Evolutionary conservation across 73 alveolate species (phyloP).

Genomic region (Blepharisma stoltei): DNA sequence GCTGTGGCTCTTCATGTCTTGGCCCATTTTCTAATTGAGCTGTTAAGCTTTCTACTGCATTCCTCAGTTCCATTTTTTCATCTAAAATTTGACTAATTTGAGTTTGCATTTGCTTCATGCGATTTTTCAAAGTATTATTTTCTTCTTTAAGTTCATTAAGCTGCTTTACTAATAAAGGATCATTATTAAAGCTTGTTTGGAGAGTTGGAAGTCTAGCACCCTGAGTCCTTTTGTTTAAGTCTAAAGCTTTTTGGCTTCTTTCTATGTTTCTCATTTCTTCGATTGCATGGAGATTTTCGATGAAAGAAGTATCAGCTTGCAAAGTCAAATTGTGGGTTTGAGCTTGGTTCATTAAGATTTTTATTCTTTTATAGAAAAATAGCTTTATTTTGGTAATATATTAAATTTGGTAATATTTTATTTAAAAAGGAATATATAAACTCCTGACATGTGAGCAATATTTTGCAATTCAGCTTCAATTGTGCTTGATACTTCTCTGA

Average conservation of each 20-base stretch:
- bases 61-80: background rate
- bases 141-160: constrained; percentile 11
- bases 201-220: constrained; percentile 29
- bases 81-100: background rate
- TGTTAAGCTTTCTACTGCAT: background rate
- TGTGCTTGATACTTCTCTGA: background rate
- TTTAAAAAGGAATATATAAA: no score
- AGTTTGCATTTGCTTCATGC: background rate
- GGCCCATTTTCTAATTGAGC: no score
- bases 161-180: background rate
- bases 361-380: no score
- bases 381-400: no score
- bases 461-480: constrained; percentile 18
- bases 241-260: background rate
- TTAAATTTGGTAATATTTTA: no score
- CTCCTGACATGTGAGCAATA: constrained; percentile 24
- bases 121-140: background rate
- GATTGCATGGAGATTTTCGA: constrained; percentile 9
- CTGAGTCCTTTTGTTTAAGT: background rate
- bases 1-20: background rate
- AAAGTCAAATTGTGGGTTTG: background rate
- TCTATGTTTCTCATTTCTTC: constrained; percentile 24
- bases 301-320: constrained; percentile 13
- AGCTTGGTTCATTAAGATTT: constrained; percentile 25
- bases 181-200: background rate